Conservation (phyloP, 805 yeast genomes). For the Wickerhamomyces mucosus region DNA sequence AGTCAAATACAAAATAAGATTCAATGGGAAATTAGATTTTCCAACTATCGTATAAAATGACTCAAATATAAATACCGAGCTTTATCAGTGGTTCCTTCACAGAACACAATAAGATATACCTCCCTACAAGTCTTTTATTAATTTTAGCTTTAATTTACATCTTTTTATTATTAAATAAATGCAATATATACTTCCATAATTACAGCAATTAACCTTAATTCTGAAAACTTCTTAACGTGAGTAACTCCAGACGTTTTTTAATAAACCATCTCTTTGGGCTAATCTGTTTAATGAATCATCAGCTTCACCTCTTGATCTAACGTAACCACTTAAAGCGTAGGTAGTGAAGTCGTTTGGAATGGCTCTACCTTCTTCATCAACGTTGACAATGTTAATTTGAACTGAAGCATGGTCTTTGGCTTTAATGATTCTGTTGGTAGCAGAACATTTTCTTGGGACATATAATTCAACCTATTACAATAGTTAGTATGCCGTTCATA, state of each 20-base stretch:
- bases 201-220: no score
- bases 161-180: background rate
- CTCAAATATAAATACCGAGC: no score
- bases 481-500: slow-evolving; percentile 10
- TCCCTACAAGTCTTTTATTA: no score
- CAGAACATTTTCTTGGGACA: slow-evolving; percentile 99
- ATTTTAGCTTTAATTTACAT: no score
- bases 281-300: slow-evolving; percentile 99
- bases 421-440: slow-evolving; percentile 99
- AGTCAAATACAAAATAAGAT: no score
- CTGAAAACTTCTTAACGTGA: slow-evolving; percentile 61
- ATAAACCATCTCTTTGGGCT: slow-evolving; percentile 96
- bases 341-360: slow-evolving; percentile 85
- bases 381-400: slow-evolving; percentile 97
- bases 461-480: slow-evolving; percentile 81
- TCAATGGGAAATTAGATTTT: no score
- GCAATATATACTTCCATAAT: slow-evolving; percentile 1
- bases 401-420: slow-evolving; percentile 99
- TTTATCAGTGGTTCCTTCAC: no score
- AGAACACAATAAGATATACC: no score
- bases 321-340: slow-evolving; percentile 94
- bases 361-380: slow-evolving; percentile 94
- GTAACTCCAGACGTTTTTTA: slow-evolving; percentile 93
- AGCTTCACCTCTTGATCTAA: slow-evolving; percentile 99
- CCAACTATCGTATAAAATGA: no score